These are phyloP conservation scores for Hymenoscyphus fructigenus DNA, from an alignment of 2,329 filamentous ascomycete species.

Conservation along the genomic window DNA sequence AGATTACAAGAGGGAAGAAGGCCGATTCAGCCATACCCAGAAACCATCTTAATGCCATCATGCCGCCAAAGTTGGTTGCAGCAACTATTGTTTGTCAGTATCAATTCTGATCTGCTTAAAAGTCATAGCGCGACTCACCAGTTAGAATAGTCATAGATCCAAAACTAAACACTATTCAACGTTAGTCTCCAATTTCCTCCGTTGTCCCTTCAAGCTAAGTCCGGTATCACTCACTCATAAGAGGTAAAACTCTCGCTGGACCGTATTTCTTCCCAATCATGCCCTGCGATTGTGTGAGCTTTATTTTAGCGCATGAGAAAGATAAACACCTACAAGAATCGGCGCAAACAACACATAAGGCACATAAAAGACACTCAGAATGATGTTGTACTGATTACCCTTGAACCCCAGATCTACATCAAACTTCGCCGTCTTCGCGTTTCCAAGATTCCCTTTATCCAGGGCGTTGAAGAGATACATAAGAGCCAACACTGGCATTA, in stretches of 20 bases:
- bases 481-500: slow-evolving; percentile 53
- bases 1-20: slow-evolving; percentile 67
- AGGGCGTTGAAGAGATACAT: slow-evolving; percentile 53
- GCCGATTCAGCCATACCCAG: slow-evolving; percentile 64
- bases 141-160: slow-evolving; percentile 58
- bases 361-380: slow-evolving; percentile 72
- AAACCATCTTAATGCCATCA: slow-evolving; percentile 69
- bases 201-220: neutral
- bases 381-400: slow-evolving; percentile 64
- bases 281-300: slow-evolving; percentile 45
- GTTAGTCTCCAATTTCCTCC: neutral
- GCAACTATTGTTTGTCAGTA: slow-evolving; percentile 40
- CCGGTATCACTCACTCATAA: slow-evolving; percentile 46
- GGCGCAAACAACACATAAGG: slow-evolving; percentile 71
- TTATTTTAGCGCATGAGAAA: slow-evolving; percentile 66
- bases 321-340: slow-evolving; percentile 45
- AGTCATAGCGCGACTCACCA: slow-evolving; percentile 37
- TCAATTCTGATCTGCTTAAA: neutral
- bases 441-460: slow-evolving; percentile 54
- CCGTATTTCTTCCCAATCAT: slow-evolving; percentile 70
- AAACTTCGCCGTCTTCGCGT: slow-evolving; percentile 50
- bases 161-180: slow-evolving; percentile 55
- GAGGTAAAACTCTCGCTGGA: slow-evolving; percentile 60
- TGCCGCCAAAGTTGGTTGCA: slow-evolving; percentile 59
- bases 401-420: slow-evolving; percentile 57